A percentile compares a stretch with the other conserved stretches of the same genome.
Evolutionary conservation across 108 stramenopile species (phyloP).

Genomic region (Skeletonema tropicum): DNA sequence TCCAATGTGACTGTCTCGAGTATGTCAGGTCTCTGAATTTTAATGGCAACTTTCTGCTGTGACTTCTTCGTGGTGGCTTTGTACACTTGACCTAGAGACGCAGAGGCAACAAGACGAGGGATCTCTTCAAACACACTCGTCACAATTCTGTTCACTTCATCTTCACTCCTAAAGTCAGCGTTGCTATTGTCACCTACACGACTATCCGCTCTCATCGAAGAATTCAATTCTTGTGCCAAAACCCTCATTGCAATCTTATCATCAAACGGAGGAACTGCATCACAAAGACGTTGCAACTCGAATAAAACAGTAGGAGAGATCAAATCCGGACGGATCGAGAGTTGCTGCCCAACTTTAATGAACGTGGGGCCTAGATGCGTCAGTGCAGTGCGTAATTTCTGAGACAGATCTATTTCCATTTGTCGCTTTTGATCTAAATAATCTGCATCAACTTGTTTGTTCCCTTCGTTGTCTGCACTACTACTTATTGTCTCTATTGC

Average conservation of each 20-base stretch:
- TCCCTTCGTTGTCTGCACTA: background rate
- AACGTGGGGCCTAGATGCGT: constrained; percentile 94
- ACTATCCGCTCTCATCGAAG: constrained; percentile 12
- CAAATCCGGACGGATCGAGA: constrained; percentile 93
- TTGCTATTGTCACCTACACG: background rate
- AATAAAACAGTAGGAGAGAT: constrained; percentile 83
- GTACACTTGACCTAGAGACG: constrained; percentile 89
- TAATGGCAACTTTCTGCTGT: constrained; percentile 68
- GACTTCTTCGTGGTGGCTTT: constrained; percentile 43
- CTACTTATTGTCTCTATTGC: background rate
- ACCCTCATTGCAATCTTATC: constrained; percentile 75
- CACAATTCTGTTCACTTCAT: constrained; percentile 21
- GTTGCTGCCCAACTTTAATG: constrained; percentile 90
- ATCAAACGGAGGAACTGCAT: constrained; percentile 91
- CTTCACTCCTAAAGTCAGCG: background rate
- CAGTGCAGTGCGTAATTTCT: constrained; percentile 60
- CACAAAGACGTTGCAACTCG: constrained; percentile 92
- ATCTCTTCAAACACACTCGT: constrained; percentile 37
- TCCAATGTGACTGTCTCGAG: constrained; percentile 76
- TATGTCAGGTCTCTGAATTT: constrained; percentile 89
- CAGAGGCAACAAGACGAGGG: constrained; percentile 81
- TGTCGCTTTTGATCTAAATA: background rate
- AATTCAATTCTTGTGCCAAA: constrained; percentile 60
- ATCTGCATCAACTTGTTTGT: constrained; percentile 2
- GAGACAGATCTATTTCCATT: constrained; percentile 46